Percentiles rank a stretch among this genome's conserved stretches.
Evolutionary conservation across 1,139 yeast species (phyloP).

Genomic region (Lodderomyces jiufengensis): DNA sequence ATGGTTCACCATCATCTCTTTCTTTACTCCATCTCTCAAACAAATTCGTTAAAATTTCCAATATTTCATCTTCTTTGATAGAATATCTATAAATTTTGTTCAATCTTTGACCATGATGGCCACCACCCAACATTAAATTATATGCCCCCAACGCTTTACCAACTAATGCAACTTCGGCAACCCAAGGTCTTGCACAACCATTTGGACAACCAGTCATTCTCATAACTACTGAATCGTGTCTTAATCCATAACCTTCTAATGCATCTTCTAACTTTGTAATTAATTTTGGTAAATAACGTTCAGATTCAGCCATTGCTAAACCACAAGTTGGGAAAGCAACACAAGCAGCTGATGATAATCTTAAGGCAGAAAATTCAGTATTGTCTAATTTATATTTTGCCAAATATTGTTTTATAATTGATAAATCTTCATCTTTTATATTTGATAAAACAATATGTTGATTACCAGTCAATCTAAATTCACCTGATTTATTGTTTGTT

Average conservation of each 20-base stretch:
- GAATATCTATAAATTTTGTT: slow-evolving; percentile 89
- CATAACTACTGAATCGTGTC: slow-evolving; percentile 94
- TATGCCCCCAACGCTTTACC: slow-evolving; percentile 95
- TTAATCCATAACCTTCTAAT: slow-evolving; percentile 86
- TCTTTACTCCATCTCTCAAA: slow-evolving; percentile 94
- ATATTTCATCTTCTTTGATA: slow-evolving; percentile 84
- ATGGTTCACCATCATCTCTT: slow-evolving; percentile 86
- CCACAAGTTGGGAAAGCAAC: slow-evolving; percentile 99
- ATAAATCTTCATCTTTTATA: slow-evolving; percentile 66
- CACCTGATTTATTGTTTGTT: slow-evolving; percentile 54
- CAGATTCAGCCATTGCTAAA: slow-evolving; percentile 97
- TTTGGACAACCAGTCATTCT: slow-evolving; percentile 99
- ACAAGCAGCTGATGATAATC: slow-evolving; percentile 93
- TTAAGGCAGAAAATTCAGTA: slow-evolving; percentile 75
- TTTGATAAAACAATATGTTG: slow-evolving; percentile 84
- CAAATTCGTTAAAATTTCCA: slow-evolving; percentile 72
- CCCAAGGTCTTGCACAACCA: slow-evolving; percentile 98
- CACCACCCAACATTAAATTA: slow-evolving; percentile 95
- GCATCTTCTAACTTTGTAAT: slow-evolving; percentile 78
- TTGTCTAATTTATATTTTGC: slow-evolving; percentile 79
- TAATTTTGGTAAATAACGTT: slow-evolving; percentile 85
- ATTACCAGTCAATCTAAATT: slow-evolving; percentile 92
- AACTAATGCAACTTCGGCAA: slow-evolving; percentile 92
- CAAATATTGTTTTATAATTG: slow-evolving; percentile 58
- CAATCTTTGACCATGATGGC: slow-evolving; percentile 88